Evolutionary conservation across 2,329 filamentous ascomycete genomes (phyloP).

Genomic region (Sodiomyces alkalinus): DNA sequence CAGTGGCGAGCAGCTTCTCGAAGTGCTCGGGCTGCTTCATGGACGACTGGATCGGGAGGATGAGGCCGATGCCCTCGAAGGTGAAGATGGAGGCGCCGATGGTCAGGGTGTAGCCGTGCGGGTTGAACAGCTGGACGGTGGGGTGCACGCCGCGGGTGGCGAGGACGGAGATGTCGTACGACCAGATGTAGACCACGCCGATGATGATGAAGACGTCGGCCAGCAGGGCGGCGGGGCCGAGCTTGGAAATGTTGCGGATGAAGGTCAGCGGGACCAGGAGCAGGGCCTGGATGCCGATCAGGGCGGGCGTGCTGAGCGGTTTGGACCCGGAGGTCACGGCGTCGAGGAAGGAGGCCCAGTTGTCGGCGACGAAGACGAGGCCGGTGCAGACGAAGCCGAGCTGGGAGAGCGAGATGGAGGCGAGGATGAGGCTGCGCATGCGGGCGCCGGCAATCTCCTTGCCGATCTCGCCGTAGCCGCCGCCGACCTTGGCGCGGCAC

Average conservation of each 20-base stretch:
- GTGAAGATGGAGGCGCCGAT: constrained; percentile 75
- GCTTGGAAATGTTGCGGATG: constrained; percentile 61
- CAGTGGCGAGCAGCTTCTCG: constrained; percentile 44
- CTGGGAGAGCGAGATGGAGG: constrained; percentile 59
- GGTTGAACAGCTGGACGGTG: constrained; percentile 55
- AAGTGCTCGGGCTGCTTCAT: constrained; percentile 64
- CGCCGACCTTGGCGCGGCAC: constrained; percentile 47
- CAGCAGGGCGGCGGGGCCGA: constrained; percentile 52
- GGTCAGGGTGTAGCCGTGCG: constrained; percentile 51
- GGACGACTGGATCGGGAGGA: constrained; percentile 95
- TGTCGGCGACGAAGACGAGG: constrained; percentile 65
- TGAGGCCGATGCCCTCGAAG: constrained; percentile 92
- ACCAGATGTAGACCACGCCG: constrained; percentile 59
- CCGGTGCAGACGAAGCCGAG: constrained; percentile 67
- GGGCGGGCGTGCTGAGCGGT: constrained; percentile 36
- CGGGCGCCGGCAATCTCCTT: constrained; percentile 46
- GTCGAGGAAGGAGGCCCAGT: constrained; percentile 49
- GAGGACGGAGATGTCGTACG: constrained; percentile 47
- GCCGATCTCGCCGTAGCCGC: constrained; percentile 62
- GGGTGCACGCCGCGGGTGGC: constrained; percentile 38
- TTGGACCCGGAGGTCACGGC: constrained; percentile 38
- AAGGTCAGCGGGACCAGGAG: constrained; percentile 51
- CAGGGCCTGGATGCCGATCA: constrained; percentile 53
- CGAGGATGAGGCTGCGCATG: constrained; percentile 51
- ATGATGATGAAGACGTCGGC: constrained; percentile 60